Evolutionary conservation across 208 protist species (phyloP).

Genomic region (Leishmania martiniquensis): DNA sequence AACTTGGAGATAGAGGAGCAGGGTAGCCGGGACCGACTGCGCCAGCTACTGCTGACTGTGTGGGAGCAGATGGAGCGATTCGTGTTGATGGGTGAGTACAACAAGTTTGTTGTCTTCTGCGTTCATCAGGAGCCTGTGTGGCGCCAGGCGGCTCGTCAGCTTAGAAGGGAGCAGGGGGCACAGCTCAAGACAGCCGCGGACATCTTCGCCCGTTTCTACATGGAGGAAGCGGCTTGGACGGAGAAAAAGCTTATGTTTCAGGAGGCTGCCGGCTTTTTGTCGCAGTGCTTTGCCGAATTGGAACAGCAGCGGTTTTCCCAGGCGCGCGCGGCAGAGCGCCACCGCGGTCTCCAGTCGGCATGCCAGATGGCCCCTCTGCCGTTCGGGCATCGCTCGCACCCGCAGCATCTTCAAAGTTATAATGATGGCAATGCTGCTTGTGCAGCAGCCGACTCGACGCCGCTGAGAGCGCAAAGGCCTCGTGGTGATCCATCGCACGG

Average conservation of each 20-base stretch:
- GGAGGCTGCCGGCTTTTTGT: conserved; percentile 47
- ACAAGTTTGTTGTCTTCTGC: conserved; percentile 51
- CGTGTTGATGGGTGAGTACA: conserved; percentile 26
- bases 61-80: conserved; percentile 35
- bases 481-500: neutral
- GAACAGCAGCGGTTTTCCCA: conserved; percentile 36
- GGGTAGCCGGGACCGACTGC: conserved; percentile 34
- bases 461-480: neutral
- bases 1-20: conserved; percentile 34
- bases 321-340: conserved; percentile 11
- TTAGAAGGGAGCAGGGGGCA: conserved; percentile 36
- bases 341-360: conserved; percentile 12
- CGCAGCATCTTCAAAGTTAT: neutral
- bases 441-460: neutral
- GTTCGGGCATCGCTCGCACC: neutral
- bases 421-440: neutral
- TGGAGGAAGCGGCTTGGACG: conserved; percentile 35
- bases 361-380: neutral
- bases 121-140: conserved; percentile 45
- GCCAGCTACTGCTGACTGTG: conserved; percentile 23
- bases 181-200: conserved; percentile 51
- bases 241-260: conserved; percentile 44
- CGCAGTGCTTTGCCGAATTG: conserved; percentile 42
- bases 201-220: conserved; percentile 46
- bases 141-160: conserved; percentile 40